A percentile compares a stretch with the other conserved stretches of the same genome.
Evolutionary conservation across 495 filamentous ascomycete species (phyloP).

Genomic region (Bacidia rubella): DNA sequence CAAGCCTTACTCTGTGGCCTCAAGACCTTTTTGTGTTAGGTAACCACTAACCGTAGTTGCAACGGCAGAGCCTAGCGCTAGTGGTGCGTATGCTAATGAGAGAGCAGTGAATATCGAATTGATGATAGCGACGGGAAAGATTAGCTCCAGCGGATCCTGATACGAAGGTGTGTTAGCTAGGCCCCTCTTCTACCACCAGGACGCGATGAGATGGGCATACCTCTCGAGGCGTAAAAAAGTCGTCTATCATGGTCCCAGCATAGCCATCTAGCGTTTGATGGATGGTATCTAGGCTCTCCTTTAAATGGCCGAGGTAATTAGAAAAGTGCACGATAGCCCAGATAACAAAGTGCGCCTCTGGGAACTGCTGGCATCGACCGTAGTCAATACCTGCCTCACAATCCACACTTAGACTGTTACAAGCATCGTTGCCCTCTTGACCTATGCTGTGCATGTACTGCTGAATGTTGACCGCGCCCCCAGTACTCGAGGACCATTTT

Average conservation of each 20-base stretch:
- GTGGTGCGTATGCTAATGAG: background rate
- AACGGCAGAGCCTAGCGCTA: background rate
- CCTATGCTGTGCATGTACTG: background rate
- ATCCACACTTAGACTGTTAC: background rate
- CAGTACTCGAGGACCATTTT: slow-evolving; percentile 4
- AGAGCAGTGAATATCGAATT: background rate
- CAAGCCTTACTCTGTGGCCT: background rate
- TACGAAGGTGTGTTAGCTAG: background rate
- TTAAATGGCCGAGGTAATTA: background rate
- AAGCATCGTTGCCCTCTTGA: slow-evolving; percentile 2
- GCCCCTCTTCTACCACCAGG: background rate
- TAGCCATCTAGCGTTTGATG: background rate
- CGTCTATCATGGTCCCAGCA: slow-evolving; percentile 1
- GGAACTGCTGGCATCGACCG: background rate
- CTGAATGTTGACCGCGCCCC: slow-evolving; percentile 2
- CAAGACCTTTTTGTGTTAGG: background rate
- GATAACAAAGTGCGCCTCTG: slow-evolving; percentile 3
- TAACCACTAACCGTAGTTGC: background rate
- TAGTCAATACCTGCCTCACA: background rate
- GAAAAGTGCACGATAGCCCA: background rate
- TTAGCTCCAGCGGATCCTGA: background rate
- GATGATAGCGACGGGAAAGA: background rate
- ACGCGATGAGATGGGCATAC: background rate
- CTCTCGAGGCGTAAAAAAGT: slow-evolving; percentile 3
- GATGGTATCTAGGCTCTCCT: background rate